Evolutionary conservation across 257 asterid species (phyloP), one percentile per base, ranked within the genome.

Genomic region (Jasminum sambac): DNA sequence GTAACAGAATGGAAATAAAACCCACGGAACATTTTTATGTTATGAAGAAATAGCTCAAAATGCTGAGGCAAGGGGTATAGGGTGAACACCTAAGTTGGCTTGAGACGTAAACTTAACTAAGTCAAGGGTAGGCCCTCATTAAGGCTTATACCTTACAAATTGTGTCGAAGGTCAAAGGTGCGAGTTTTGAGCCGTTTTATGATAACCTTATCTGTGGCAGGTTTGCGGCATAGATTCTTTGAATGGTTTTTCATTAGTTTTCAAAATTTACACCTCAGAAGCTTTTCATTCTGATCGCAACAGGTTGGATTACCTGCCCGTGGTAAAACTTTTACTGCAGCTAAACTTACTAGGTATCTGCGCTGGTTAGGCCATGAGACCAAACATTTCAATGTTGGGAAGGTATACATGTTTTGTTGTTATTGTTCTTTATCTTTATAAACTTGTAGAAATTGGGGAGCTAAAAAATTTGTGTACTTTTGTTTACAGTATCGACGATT

Each of bases 261-360:
- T 39, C 59, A 38, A 70, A 41, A 36, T 68, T 68, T 43, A 70
- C 63, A 71, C 72, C 36, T 66, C 46, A 65, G 37, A 50, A 19
- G 44, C 39, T 23, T 48, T 19, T 70, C 79, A 68, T 72, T 76
- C 77, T 62, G 23, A 55, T 55, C 71, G 37, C 67, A 72, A 69
- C 82, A 94, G 99, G 99, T 94, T 81, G 99, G 99, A 63, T 78
- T 94, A 82, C 99, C 99, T 67, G 99, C 98, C 74, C 96, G 99
- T 46, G 99, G 99, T 24, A 94, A 94, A 84, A 94, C 99, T 43
- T 94, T 94, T 84, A 94, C 99, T 8, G 98, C 99, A 23, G 99
- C 96, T 79, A 94, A 94, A 84, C 99, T 94, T 60, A 94, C 99
- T 65, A 84, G 99, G 71, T 94, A 94, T 85, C 99, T 94, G 84